Percentiles rank a stretch among this genome's conserved stretches.
Evolutionary conservation across 2,329 filamentous ascomycete species (phyloP).

Genomic region (Teratosphaeria nubilosa): DNA sequence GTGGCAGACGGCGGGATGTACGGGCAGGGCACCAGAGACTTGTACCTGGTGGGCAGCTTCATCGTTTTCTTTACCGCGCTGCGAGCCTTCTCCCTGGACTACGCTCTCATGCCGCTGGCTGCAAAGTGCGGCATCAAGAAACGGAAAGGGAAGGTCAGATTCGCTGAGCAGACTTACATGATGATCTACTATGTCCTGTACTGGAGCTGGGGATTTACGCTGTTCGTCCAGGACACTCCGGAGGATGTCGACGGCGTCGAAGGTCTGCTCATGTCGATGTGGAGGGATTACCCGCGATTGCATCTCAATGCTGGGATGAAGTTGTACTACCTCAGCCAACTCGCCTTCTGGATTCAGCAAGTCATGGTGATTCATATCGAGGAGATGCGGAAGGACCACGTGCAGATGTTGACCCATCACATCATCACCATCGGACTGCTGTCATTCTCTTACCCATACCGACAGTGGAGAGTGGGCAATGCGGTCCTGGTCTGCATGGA

Average conservation of each 20-base stretch:
- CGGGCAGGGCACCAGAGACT: constrained; percentile 67
- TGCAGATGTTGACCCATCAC: constrained; percentile 93
- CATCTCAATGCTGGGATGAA: constrained; percentile 68
- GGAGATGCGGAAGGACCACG: constrained; percentile 85
- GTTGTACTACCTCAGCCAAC: constrained; percentile 80
- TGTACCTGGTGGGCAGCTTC: constrained; percentile 65
- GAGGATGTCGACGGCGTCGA: constrained; percentile 9
- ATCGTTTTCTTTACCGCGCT: constrained; percentile 79
- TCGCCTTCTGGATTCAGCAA: constrained; percentile 90
- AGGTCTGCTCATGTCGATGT: constrained; percentile 42
- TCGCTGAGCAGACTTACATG: constrained; percentile 92
- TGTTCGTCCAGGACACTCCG: constrained; percentile 20
- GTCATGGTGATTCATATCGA: constrained; percentile 92
- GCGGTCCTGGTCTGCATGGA: constrained; percentile 90
- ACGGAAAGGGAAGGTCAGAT: constrained; percentile 64
- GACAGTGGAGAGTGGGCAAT: constrained; percentile 78
- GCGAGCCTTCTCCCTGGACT: constrained; percentile 77
- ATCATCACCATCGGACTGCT: constrained; percentile 78
- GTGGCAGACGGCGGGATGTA: constrained; percentile 46
- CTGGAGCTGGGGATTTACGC: constrained; percentile 74
- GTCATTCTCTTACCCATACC: constrained; percentile 72
- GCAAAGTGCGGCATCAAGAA: constrained; percentile 62
- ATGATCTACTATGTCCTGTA: constrained; percentile 72
- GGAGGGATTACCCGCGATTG: constrained; percentile 74
- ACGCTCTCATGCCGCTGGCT: constrained; percentile 70